Base-by-base conservation (phyloP, 495 filamentous ascomycete genomes). In the Jackrogersella multiformis region DNA sequence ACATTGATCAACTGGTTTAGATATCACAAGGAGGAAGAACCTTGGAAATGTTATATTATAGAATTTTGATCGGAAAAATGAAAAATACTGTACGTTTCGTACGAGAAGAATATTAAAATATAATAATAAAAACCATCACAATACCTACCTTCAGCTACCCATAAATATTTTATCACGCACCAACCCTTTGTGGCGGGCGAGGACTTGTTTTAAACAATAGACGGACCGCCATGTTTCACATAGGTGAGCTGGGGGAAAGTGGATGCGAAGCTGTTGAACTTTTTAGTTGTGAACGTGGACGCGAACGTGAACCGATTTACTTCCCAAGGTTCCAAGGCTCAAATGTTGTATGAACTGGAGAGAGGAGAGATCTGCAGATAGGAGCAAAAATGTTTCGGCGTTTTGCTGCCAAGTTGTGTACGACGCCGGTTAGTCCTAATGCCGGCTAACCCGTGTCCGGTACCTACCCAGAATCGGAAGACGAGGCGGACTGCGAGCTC, bases 381-480 rank as follows among this genome's bases (percentile, higher is more conserved):
- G 59, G 30, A 58, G 55, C 15, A 26, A 26, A 68, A 54, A 68
- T 68, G 65, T 68, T 68, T 68, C 59, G 65, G 58, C 48, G 58
- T 62, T 68, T 68, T 64, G 41, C 39, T 63, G 54, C 66, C 49
- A 69, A 64, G 66, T 65, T 58, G 23, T 28, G 55, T 54, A 54
- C 57, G 32, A 68, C 59, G 46, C 65, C 65, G 65, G 59, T 48
- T 58, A 32, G 38, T 63, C 16, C 39, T 54, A 54, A 63, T 62
- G 57, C 65, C 65, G 64, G 49, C 23, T 62, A 44, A 58, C 41
- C 64, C 58, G 64, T 68, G 64, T 58, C 45, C 51, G 51, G 38
- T 46, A 62, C 36, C 20, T 62, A 48, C 58, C 53, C 44, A 38
- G 51, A 54, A 34, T 30, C 34, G 41, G 48, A 52, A 36, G 23